Conservation (phyloP, 1,284 basidiomycete genomes). For the Melampsora larici-populina region DNA sequence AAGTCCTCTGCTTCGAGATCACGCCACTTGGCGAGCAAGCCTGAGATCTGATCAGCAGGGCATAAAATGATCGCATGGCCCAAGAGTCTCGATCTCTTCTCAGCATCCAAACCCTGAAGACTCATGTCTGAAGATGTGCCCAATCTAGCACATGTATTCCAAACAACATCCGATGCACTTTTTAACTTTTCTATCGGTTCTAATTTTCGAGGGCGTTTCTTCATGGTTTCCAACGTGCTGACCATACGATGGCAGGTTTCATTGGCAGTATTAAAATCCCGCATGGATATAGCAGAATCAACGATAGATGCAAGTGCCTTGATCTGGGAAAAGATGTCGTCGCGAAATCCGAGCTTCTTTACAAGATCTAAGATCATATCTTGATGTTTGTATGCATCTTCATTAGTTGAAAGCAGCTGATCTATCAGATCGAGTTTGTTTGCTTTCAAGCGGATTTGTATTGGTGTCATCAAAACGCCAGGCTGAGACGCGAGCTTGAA, state of each 20-base stretch:
- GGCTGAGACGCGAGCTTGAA: slow-evolving; percentile 72
- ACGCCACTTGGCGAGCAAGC: slow-evolving; percentile 71
- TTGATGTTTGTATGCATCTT: slow-evolving; percentile 79
- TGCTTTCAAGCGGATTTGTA: slow-evolving; percentile 82
- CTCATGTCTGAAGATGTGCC: slow-evolving; percentile 55
- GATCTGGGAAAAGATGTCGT: slow-evolving; percentile 68
- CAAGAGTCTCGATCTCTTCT: slow-evolving; percentile 68
- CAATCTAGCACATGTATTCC: slow-evolving; percentile 79
- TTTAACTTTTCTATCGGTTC: slow-evolving; percentile 47
- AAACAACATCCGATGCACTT: slow-evolving; percentile 73
- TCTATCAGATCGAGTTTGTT: slow-evolving; percentile 74
- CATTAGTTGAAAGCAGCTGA: slow-evolving; percentile 72
- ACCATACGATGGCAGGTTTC: slow-evolving; percentile 72
- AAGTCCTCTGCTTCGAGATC: slow-evolving; percentile 49
- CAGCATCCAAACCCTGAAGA: slow-evolving; percentile 65
- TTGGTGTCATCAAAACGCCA: slow-evolving; percentile 73
- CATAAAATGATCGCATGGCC: slow-evolving; percentile 81
- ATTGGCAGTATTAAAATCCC: slow-evolving; percentile 71
- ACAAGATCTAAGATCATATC: slow-evolving; percentile 84
- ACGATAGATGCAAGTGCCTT: slow-evolving; percentile 81
- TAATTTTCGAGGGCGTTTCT: slow-evolving; percentile 46
- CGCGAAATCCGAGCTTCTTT: slow-evolving; percentile 74
- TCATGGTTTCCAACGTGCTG: slow-evolving; percentile 61
- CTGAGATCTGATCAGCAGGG: slow-evolving; percentile 70
- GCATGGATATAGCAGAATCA: slow-evolving; percentile 72